A percentile compares a stretch with the other conserved stretches of the same genome.
phyloP scores from a whole-genome alignment of 2,329 filamentous ascomycete species.

The Ambrosiella beaveri region DNA sequence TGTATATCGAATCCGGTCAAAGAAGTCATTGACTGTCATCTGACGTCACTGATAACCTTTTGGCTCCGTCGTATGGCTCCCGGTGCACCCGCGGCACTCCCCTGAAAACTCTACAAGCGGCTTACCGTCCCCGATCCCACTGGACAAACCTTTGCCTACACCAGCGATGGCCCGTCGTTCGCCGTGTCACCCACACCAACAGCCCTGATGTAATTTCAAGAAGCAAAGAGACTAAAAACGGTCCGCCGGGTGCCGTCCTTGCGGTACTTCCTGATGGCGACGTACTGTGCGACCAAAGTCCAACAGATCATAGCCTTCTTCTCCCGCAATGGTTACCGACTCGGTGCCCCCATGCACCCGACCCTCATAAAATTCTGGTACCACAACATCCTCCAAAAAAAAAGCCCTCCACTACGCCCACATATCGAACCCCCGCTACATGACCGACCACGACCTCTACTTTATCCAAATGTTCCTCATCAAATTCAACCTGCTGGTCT shows the following conservation, averaged over 20 bases:
- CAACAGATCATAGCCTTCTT: conserved; percentile 47
- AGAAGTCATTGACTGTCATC: conserved; percentile 38
- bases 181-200: neutral
- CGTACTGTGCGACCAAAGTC: conserved; percentile 37
- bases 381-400: conserved; percentile 47
- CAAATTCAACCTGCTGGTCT: conserved; percentile 55
- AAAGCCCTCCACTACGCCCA: conserved; percentile 36
- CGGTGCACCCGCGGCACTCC: conserved; percentile 38
- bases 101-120: conserved; percentile 39
- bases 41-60: conserved; percentile 38
- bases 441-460: conserved; percentile 43
- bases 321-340: conserved; percentile 37
- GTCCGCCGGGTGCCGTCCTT: conserved; percentile 43
- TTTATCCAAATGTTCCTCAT: conserved; percentile 47
- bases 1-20: conserved; percentile 46
- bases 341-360: conserved; percentile 29
- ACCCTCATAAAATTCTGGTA: conserved; percentile 55
- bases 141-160: conserved; percentile 23
- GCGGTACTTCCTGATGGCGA: conserved; percentile 50
- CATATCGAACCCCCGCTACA: conserved; percentile 34
- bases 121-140: conserved; percentile 44
- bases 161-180: conserved; percentile 15
- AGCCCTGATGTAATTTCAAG: neutral
- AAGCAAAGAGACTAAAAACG: conserved; percentile 11
- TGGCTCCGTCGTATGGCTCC: conserved; percentile 38